These are phyloP conservation scores for Fusarium buxicola DNA, from an alignment of 2,329 filamentous ascomycete species.

Conservation along the genomic window DNA sequence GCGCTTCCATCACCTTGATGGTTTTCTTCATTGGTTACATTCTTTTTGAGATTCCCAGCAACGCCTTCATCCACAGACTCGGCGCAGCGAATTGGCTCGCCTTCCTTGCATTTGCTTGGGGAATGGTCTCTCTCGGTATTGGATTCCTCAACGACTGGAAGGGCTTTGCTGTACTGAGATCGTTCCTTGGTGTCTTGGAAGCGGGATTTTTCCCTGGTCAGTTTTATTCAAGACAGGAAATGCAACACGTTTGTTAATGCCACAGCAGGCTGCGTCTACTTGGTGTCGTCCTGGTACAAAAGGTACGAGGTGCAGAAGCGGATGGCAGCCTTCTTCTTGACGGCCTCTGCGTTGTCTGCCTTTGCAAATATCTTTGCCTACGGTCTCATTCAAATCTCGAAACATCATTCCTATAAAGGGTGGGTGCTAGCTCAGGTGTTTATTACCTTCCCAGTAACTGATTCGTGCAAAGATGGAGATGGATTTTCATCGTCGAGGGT, in stretches of 20 bases:
- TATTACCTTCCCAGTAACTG: neutral
- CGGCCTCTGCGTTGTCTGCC: slow-evolving; percentile 11
- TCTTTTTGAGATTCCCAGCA: slow-evolving; percentile 30
- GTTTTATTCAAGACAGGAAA: neutral
- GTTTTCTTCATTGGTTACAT: slow-evolving; percentile 38
- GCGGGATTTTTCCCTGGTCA: slow-evolving; percentile 32
- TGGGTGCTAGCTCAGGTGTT: neutral
- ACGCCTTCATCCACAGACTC: slow-evolving; percentile 31
- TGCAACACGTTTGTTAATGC: neutral
- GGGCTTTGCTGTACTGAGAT: slow-evolving; percentile 17
- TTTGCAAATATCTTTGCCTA: slow-evolving; percentile 35
- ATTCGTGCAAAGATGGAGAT: slow-evolving; percentile 17
- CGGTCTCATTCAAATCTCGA: slow-evolving; percentile 25
- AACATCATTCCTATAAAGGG: slow-evolving; percentile 27
- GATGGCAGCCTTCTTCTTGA: slow-evolving; percentile 29
- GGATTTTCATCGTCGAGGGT: slow-evolving; percentile 37
- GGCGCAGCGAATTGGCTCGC: slow-evolving; percentile 35
- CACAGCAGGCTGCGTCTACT: slow-evolving; percentile 16
- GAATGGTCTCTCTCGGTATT: slow-evolving; percentile 24
- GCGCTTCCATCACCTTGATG: slow-evolving; percentile 22
- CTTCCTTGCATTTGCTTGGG: slow-evolving; percentile 24
- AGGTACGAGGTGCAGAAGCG: slow-evolving; percentile 30
- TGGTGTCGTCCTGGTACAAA: slow-evolving; percentile 31
- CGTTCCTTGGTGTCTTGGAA: slow-evolving; percentile 27
- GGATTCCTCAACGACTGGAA: slow-evolving; percentile 27